Percentiles rank a stretch among this genome's conserved stretches.
These are phyloP conservation scores for Spinacia oleracea DNA, from an alignment of 179 eudicot genomes.

Conservation along the genomic window DNA sequence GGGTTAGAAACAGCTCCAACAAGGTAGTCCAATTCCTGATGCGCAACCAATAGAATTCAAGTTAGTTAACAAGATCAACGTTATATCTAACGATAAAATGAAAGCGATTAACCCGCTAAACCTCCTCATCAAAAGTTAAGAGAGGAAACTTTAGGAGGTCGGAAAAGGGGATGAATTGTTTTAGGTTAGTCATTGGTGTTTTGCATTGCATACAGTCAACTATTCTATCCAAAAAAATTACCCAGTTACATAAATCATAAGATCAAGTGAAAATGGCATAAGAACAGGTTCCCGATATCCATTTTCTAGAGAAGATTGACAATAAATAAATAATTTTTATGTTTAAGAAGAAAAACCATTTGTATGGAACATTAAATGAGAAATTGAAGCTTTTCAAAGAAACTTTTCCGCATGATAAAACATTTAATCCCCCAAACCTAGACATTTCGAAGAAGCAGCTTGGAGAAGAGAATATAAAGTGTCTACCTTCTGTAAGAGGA, in stretches of 20 bases:
- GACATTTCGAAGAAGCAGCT: neutral
- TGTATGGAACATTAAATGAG: no score
- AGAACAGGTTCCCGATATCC: no score
- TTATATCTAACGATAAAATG: neutral
- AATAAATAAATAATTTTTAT: no score
- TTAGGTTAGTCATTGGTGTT: no score
- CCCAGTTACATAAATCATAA: no score
- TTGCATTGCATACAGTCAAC: no score
- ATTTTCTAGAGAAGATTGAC: no score
- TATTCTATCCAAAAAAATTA: no score
- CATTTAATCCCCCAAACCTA: neutral
- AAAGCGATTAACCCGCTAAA: neutral
- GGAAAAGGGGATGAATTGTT: no score
- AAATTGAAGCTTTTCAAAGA: no score
- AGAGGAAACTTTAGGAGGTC: neutral
- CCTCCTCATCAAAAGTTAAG: neutral
- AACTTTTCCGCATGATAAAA: neutral
- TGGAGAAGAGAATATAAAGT: conserved; percentile 13
- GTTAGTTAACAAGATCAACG: conserved; percentile 3
- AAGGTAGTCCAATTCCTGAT: conserved; percentile 84
- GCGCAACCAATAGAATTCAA: conserved; percentile 15
- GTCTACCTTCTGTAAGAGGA: conserved; percentile 70
- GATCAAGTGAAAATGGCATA: no score
- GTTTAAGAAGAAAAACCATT: no score
- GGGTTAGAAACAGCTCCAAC: conserved; percentile 86